Evolutionary conservation across 768 basidiomycete species (phyloP), one percentile per base, ranked within the genome.

Genomic region (Agrocybe chaxingu): DNA sequence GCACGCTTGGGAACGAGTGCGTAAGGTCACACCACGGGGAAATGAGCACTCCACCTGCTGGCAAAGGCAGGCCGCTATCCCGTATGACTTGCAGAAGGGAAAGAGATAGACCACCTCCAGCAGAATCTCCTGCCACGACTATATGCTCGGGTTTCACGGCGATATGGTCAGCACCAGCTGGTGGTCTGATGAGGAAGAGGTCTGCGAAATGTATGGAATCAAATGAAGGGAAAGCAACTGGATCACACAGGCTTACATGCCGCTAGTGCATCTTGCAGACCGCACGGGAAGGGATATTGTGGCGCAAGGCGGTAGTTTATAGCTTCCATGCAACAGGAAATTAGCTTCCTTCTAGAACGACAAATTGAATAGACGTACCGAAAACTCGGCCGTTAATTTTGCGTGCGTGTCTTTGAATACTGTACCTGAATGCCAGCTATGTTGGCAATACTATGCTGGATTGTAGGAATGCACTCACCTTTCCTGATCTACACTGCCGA

Each of bases 221-320:
- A 7, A 3, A 11, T 11, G n/a, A 35, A 13, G 9, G 8, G 38
- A 29, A 7, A 31, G 1, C 9, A 38, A 8, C 8, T 36, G 16
- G 29, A 12, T 35, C 24, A 16, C 13, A 31, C 29, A 9, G 31
- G 65, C 84, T 57, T 58, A 92, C 90, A 98, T 7, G 93, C 86
- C 2, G 96, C 90, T 8, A 98, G 62, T 32, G 85, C 72, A 66
- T 98, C 96, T 59, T 97, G 94, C 6, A 98, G 68, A 1, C 87
- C 91, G 56, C 91, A 92, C 10, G 96, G 96, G 64, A 97, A 98
- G 1, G 96, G 96, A 59, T 96, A 98, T 68, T 98, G 96, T 0
- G 96, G 96, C 10, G 95, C 89, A n/a, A 95, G 80, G 35, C 88
- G 80, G 60, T 91, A 91, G 55, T 88, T 87, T 47, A 91, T 75